Evolutionary conservation across 163 green algal genomes (phyloP).

Genomic region (Chlamydomonas reinhardtii): DNA sequence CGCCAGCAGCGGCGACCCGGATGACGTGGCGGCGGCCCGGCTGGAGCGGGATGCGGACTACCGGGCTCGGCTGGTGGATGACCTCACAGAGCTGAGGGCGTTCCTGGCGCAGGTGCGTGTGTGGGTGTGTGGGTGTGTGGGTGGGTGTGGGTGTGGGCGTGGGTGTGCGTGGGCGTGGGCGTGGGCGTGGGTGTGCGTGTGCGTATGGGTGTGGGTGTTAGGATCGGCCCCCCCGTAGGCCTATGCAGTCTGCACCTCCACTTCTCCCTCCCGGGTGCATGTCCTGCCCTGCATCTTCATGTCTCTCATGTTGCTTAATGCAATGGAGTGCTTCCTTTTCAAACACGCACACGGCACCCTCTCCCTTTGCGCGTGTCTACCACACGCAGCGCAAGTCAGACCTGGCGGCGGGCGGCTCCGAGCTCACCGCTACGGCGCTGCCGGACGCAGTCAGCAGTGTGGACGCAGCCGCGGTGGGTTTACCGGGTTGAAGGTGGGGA

Average conservation of each 20-base stretch:
- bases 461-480: constrained; percentile 43
- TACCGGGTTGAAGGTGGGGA: too few species aligned
- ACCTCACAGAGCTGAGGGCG: constrained; percentile 79
- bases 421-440: constrained; percentile 55
- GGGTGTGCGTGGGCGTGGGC: too few species aligned
- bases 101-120: constrained; percentile 65
- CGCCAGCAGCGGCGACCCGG: not conserved
- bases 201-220: too few species aligned
- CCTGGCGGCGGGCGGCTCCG: constrained; percentile 54
- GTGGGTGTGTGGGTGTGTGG: not conserved
- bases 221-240: too few species aligned
- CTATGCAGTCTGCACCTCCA: too few species aligned
- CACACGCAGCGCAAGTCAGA: constrained; percentile 47
- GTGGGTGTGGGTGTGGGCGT: not conserved
- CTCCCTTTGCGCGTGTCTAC: too few species aligned
- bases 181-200: too few species aligned
- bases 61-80: constrained; percentile 73
- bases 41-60: constrained; percentile 70
- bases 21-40: constrained; percentile 50
- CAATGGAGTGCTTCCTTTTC: too few species aligned
- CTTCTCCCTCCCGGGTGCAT: too few species aligned
- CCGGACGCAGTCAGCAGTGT: constrained; percentile 55
- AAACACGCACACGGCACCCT: too few species aligned
- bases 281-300: too few species aligned
- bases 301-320: too few species aligned